Conservation (phyloP, 768 basidiomycete species). For the Suillus spraguei region DNA sequence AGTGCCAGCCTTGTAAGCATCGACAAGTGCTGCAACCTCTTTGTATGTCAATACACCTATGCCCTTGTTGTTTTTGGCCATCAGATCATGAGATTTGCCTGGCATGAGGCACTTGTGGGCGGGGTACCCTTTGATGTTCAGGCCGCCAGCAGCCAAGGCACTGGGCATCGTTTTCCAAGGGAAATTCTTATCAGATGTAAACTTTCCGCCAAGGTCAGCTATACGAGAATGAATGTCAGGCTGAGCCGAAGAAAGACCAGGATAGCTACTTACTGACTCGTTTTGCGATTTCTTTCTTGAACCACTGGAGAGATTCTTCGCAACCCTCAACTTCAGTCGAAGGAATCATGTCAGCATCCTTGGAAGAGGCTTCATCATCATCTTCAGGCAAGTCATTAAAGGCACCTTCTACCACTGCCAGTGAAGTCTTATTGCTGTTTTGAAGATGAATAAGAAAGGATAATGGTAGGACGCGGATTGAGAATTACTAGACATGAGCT, state of each 20-base stretch:
- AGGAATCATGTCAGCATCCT: not conserved
- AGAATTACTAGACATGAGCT: slow-evolving; percentile 18
- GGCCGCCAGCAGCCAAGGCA: not conserved
- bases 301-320: not conserved
- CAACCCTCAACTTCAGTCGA: not conserved
- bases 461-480: not conserved
- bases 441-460: not conserved
- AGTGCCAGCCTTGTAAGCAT: slow-evolving; percentile 2
- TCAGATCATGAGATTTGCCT: not conserved
- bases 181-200: not conserved
- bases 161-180: not conserved
- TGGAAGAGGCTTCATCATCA: not conserved
- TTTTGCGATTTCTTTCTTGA: not conserved
- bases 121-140: not conserved
- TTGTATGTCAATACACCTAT: not conserved
- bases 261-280: not conserved
- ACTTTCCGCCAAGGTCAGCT: not conserved
- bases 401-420: not conserved
- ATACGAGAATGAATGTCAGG: not conserved
- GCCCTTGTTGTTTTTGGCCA: not conserved
- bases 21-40: not conserved
- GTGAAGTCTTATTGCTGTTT: not conserved
- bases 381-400: not conserved
- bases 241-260: not conserved
- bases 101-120: slow-evolving; percentile 1